Evolutionary conservation across 345 rosid genomes (phyloP).

Genomic region (Xanthoceras sorbifolium): DNA sequence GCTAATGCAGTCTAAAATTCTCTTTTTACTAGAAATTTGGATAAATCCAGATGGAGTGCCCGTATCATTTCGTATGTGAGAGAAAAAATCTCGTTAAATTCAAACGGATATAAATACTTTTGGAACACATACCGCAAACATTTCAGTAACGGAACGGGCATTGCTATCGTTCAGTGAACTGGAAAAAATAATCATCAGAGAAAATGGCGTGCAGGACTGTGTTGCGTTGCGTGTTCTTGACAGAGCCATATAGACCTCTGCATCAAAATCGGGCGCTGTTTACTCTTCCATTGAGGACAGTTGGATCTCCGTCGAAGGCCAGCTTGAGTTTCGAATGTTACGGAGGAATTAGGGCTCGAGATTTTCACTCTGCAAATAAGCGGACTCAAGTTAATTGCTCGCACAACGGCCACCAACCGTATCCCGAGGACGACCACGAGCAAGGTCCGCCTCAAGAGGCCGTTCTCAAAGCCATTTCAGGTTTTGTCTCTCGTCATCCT

Average conservation of each 20-base stretch:
- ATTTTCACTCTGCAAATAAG: constrained; percentile 17
- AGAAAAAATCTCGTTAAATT: constrained; percentile 12
- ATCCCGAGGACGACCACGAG: constrained; percentile 46
- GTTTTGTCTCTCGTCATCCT: constrained; percentile 29
- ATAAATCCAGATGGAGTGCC: background rate
- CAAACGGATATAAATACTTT: constrained; percentile 19
- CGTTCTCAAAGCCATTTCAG: constrained; percentile 93
- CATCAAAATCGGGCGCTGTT: constrained; percentile 33
- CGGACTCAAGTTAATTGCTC: constrained; percentile 44
- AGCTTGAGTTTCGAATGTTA: constrained; percentile 28
- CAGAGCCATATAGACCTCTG: constrained; percentile 57
- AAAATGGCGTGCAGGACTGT: constrained; percentile 78
- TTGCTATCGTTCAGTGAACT: background rate
- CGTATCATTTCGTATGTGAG: constrained; percentile 5
- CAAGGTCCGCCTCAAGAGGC: constrained; percentile 94
- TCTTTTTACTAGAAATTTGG: background rate
- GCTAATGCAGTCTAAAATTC: background rate
- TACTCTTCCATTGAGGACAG: constrained; percentile 27
- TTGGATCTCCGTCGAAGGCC: constrained; percentile 30
- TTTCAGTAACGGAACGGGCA: background rate
- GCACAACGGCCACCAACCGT: constrained; percentile 19
- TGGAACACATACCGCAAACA: background rate
- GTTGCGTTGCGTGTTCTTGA: constrained; percentile 52
- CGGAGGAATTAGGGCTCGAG: constrained; percentile 38
- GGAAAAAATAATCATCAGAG: background rate